phyloP scores from a whole-genome alignment of 306 rosid species.

The Quercus agrifolia region DNA sequence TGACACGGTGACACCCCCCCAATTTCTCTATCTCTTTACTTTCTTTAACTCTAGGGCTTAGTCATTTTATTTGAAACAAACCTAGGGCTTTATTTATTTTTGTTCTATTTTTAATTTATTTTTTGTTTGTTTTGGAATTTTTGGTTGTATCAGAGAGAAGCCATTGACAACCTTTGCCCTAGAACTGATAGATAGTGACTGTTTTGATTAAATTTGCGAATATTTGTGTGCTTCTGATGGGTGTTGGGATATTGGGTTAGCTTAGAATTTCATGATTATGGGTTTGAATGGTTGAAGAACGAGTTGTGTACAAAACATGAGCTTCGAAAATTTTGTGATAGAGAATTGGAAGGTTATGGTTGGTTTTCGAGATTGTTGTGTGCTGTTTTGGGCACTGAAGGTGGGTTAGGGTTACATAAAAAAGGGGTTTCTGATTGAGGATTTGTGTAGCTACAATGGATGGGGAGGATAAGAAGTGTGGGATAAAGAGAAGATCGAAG shows the following conservation, averaged over 20 bases:
- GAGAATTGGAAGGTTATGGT: conserved; percentile 42
- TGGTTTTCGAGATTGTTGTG: conserved; percentile 22
- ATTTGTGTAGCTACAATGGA: conserved; percentile 52
- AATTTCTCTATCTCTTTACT: not conserved
- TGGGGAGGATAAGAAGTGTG: conserved; percentile 55
- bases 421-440: conserved; percentile 3
- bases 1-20: not conserved
- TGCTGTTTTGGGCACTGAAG: conserved; percentile 42
- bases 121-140: not conserved
- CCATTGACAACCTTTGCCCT: conserved; percentile 13
- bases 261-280: conserved; percentile 9
- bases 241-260: conserved; percentile 17
- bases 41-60: conserved; percentile 16
- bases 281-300: conserved; percentile 11
- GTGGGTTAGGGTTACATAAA: conserved; percentile 40
- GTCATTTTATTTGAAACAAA: conserved; percentile 24
- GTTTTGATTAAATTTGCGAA: not conserved
- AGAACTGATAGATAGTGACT: not conserved
- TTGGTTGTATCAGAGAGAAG: conserved; percentile 18
- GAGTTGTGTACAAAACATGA: conserved; percentile 31
- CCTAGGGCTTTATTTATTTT: conserved; percentile 32
- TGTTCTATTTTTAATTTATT: not conserved
- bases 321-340: conserved; percentile 28
- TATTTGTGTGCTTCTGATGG: conserved; percentile 15
- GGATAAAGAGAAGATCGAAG: conserved; percentile 58